Conservation (phyloP, 2,329 filamentous ascomycete genomes). For the Aspergillus aculeatinus region DNA sequence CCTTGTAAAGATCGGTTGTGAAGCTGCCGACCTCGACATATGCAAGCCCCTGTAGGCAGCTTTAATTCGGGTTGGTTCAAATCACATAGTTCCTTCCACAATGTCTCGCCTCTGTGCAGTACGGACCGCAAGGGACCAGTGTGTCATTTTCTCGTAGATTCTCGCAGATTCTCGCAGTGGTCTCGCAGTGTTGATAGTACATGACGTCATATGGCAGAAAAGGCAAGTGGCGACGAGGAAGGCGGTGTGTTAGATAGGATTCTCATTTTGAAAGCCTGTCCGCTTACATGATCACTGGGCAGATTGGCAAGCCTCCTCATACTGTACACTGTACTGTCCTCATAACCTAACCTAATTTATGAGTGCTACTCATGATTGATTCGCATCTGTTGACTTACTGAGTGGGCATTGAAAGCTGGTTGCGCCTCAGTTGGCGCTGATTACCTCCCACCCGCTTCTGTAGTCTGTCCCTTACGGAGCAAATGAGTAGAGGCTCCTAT, state of each 20-base stretch:
- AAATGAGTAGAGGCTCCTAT: no score
- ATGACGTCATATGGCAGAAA: background rate
- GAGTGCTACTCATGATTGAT: no score
- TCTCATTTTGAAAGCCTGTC: background rate
- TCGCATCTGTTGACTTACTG: no score
- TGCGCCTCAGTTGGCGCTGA: no score
- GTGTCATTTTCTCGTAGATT: background rate
- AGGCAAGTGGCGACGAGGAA: background rate
- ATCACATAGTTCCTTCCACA: no score
- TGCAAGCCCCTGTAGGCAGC: background rate
- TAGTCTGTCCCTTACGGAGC: no score
- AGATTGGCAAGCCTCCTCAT: no score
- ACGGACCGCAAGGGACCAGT: background rate
- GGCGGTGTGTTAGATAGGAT: background rate
- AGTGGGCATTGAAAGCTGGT: no score
- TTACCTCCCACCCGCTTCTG: no score
- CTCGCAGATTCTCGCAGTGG: background rate
- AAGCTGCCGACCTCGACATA: background rate
- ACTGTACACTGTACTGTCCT: no score
- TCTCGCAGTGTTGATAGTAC: background rate
- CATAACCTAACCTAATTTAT: no score
- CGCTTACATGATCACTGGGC: no score
- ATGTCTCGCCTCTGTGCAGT: background rate
- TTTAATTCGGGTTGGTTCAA: background rate
- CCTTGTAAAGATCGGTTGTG: background rate